Evolutionary conservation across 352 stramenopile species (phyloP).

Genomic region (Globisporangium irregulare): DNA sequence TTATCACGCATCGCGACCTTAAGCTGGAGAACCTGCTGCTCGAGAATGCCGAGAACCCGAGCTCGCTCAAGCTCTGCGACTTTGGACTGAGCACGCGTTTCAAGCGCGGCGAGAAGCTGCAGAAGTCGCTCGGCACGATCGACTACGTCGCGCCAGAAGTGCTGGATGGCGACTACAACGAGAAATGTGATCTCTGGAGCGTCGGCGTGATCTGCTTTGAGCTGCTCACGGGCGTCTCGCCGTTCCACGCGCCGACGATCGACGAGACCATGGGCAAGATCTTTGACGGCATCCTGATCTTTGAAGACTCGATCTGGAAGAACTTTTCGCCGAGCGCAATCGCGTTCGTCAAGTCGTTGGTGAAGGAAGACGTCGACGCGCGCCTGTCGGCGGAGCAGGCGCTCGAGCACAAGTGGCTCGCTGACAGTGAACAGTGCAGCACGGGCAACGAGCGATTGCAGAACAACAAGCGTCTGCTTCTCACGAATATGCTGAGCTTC

Average conservation of each 20-base stretch:
- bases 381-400: constrained; percentile 64
- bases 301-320: constrained; percentile 66
- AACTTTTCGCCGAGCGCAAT: constrained; percentile 60
- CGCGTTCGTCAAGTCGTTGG: constrained; percentile 76
- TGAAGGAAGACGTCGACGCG: constrained; percentile 68
- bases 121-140: constrained; percentile 75
- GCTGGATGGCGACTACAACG: constrained; percentile 77
- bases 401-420: constrained; percentile 66
- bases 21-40: constrained; percentile 85
- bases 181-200: constrained; percentile 82
- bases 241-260: constrained; percentile 64
- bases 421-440: constrained; percentile 20
- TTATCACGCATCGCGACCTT: constrained; percentile 76
- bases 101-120: constrained; percentile 65
- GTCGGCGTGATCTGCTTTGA: constrained; percentile 81
- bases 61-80: constrained; percentile 79
- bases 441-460: constrained; percentile 32
- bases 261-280: constrained; percentile 85
- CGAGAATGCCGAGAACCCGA: constrained; percentile 54
- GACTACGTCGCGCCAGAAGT: constrained; percentile 83
- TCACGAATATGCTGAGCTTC: constrained; percentile 81
- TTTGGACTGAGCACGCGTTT: constrained; percentile 81
- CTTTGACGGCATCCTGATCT: constrained; percentile 71
- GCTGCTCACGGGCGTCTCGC: constrained; percentile 59
- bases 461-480: constrained; percentile 58